Evolutionary conservation across 2,329 filamentous ascomycete species (phyloP).

Genomic region (Lasiodiplodia sp.): DNA sequence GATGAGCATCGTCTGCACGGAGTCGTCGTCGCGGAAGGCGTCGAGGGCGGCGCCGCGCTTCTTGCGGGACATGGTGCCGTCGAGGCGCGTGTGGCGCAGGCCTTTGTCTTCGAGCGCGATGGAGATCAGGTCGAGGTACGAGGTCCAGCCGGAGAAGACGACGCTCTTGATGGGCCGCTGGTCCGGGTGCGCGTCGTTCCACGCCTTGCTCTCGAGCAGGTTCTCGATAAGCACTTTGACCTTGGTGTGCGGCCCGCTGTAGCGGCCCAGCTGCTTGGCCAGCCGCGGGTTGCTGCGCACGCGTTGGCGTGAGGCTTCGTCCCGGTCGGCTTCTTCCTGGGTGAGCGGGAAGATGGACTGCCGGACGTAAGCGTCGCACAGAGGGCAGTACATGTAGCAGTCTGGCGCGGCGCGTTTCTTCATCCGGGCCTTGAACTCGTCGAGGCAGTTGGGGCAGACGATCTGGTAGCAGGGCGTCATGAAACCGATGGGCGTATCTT

Average conservation of each 20-base stretch:
- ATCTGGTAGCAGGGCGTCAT: slow-evolving; percentile 91
- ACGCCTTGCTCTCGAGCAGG: slow-evolving; percentile 69
- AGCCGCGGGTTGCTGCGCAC: slow-evolving; percentile 60
- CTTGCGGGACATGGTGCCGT: slow-evolving; percentile 83
- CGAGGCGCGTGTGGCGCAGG: slow-evolving; percentile 79
- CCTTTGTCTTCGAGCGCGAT: slow-evolving; percentile 73
- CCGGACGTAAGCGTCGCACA: slow-evolving; percentile 71
- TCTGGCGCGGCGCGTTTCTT: slow-evolving; percentile 49
- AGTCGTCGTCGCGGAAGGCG: slow-evolving; percentile 74
- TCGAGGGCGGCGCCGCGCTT: slow-evolving; percentile 79
- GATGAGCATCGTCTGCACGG: slow-evolving; percentile 82
- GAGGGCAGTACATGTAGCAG: slow-evolving; percentile 67
- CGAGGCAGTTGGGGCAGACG: slow-evolving; percentile 77
- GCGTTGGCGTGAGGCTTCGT: slow-evolving; percentile 64
- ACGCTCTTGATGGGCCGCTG: slow-evolving; percentile 88
- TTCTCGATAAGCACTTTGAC: slow-evolving; percentile 82
- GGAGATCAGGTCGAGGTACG: slow-evolving; percentile 90
- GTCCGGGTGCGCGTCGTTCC: slow-evolving; percentile 66
- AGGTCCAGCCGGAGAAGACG: slow-evolving; percentile 95
- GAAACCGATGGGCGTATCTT: slow-evolving; percentile 71
- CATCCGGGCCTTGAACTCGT: slow-evolving; percentile 61
- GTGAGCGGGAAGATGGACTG: slow-evolving; percentile 73
- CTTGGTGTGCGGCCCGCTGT: slow-evolving; percentile 90
- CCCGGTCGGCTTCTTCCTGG: slow-evolving; percentile 60
- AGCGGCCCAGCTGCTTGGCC: slow-evolving; percentile 69